Conservation (phyloP, 1,284 basidiomycete genomes). For the Anthracocystis walkeri region DNA sequence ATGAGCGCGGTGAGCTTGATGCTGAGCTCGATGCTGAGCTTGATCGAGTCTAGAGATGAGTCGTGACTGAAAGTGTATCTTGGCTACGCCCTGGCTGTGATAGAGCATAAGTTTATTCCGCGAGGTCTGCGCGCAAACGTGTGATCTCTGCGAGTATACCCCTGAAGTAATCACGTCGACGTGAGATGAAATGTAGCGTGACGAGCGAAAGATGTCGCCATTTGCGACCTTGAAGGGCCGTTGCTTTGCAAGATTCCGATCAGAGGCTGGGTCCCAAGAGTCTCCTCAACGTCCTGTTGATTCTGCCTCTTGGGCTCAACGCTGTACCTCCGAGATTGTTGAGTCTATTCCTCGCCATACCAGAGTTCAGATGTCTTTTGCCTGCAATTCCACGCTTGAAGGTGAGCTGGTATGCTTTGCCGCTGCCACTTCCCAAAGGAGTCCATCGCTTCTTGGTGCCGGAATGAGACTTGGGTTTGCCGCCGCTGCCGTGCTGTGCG, state of each 20-base stretch:
- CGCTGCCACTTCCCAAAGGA: slow-evolving; percentile 50
- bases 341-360: slow-evolving; percentile 57
- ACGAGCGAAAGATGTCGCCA: not conserved
- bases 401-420: slow-evolving; percentile 45
- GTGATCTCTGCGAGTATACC: not conserved
- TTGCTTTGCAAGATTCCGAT: not conserved
- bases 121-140: not conserved
- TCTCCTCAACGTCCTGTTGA: slow-evolving; percentile 55
- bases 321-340: slow-evolving; percentile 53
- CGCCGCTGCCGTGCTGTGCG: slow-evolving; percentile 48
- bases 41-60: too few relatives aligned
- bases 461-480: slow-evolving; percentile 58
- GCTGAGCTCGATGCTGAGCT: not conserved
- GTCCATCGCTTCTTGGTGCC: slow-evolving; percentile 63
- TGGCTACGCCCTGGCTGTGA: not conserved
- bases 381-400: slow-evolving; percentile 57
- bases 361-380: slow-evolving; percentile 61
- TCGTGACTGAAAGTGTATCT: not conserved
- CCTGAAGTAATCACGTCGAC: not conserved
- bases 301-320: slow-evolving; percentile 46
- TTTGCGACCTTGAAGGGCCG: not conserved
- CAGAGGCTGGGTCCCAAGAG: slow-evolving; percentile 56
- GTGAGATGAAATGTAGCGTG: not conserved
- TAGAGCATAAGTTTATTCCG: not conserved
- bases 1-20: not conserved